Conservation (phyloP, 1,284 basidiomycete species). For the Cryptococcus hybrid region DNA sequence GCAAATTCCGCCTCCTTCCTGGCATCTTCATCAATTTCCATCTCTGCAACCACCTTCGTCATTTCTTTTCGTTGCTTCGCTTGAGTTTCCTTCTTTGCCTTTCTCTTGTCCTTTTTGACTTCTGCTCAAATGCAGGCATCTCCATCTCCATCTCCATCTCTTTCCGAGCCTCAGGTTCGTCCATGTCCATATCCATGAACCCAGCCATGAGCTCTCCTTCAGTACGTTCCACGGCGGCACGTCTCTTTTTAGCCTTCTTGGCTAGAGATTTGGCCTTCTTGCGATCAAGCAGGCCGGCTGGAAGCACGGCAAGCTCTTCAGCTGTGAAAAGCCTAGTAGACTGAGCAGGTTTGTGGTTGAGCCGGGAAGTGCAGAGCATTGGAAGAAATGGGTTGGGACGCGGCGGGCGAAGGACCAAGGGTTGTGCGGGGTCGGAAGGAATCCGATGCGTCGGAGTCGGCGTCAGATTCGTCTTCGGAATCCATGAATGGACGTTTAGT, state of each 20-base stretch:
- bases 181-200: conserved; percentile 44
- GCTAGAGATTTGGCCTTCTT: conserved; percentile 38
- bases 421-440: conserved; percentile 5
- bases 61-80: conserved; percentile 23
- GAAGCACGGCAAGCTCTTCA: conserved; percentile 42
- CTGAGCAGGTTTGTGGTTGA: conserved; percentile 1
- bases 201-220: conserved; percentile 44
- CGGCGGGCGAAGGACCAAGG: background rate
- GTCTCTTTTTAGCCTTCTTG: conserved; percentile 48
- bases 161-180: conserved; percentile 12
- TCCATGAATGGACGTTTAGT: conserved; percentile 1
- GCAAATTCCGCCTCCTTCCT: conserved; percentile 49
- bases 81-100: conserved; percentile 15
- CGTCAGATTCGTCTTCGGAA: conserved; percentile 9
- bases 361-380: background rate
- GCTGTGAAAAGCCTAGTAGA: conserved; percentile 38
- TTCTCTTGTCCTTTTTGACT: conserved; percentile 4
- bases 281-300: conserved; percentile 31
- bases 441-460: conserved; percentile 9
- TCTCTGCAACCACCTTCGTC: conserved; percentile 13
- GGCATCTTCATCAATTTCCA: conserved; percentile 29
- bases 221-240: conserved; percentile 35
- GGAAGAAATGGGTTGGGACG: no score
- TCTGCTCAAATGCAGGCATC: conserved; percentile 10
- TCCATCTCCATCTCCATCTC: conserved; percentile 6